Evolutionary conservation across 176 grass and related monocot species (phyloP), one percentile per base, ranked within the genome.

Genomic region (Guadua angustifolia): DNA sequence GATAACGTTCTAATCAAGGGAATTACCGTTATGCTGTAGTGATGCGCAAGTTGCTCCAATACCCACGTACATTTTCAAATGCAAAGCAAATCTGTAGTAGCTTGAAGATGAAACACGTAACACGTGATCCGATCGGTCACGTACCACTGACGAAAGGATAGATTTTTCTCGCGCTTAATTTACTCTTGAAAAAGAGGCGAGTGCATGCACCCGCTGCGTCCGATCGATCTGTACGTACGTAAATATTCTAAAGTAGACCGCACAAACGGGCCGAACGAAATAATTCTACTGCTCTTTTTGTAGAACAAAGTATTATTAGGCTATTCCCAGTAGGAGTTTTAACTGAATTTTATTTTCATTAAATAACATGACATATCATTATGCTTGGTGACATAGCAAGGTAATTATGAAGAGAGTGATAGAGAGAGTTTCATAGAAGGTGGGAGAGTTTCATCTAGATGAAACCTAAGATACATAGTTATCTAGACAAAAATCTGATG

Each of bases 91-190:
- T 60, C 6, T 59, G 42, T 4, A 35, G 8, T n/a, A 3, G 26
- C 7, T 8, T 5, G 35, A 39, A 19, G 52, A 9, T 0, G 60
- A 21, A 14, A 11, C 25, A n/a, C 18, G 21, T 19, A 52, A 17
- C 51, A 40, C 33, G 73, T 42, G 87, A 69, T 74, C 82, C 71
- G 51, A 83, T 82, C 63, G 21, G 51, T 73, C 55, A 39, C 81
- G 67, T 68, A 69, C 49, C 82, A 25, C 42, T 24, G 33, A 60
- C 51, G 53, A 47, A 80, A 85, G 68, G 71, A 53, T 68, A 14
- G 47, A 53, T 36, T 81, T 74, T 47, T 47, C 69, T 22, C 29
- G 29, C 4, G 69, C 25, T 74, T 84, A 79, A 5, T 88, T 69
- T 74, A 74, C 9, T 1, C 19, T 6, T 17, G 35, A 25, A 25